Conservation (phyloP, 169 alveolate genomes). For the Eimeria praecox region DNA sequence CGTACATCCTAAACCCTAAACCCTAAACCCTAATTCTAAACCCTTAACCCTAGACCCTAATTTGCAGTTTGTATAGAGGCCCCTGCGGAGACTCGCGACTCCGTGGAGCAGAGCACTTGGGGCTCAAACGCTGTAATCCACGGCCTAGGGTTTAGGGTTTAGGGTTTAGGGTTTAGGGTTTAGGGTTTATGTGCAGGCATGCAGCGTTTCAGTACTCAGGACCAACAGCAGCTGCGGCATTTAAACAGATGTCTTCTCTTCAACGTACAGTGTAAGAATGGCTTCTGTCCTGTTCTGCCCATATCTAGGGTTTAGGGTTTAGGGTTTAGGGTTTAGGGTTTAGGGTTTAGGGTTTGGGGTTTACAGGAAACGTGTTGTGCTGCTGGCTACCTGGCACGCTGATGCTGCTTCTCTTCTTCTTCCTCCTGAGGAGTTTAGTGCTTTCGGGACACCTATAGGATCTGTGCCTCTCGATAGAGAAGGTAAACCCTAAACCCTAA, state of each 20-base stretch:
- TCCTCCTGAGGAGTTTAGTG: constrained; percentile 27
- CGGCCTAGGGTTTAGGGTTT: neutral
- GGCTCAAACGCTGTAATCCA: neutral
- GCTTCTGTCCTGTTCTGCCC: neutral
- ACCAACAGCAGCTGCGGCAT: neutral
- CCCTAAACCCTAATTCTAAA: constrained; percentile 12
- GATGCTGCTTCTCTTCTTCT: neutral
- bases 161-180: neutral
- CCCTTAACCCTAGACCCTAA: constrained; percentile 27
- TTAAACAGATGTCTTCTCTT: neutral
- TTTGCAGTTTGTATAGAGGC: neutral
- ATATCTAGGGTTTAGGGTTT: constrained; percentile 34
- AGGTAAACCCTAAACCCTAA: constrained; percentile 39
- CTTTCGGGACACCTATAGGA: neutral
- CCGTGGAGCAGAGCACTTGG: neutral
- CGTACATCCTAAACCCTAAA: constrained; percentile 20
- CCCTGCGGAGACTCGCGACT: neutral
- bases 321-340: constrained; percentile 38
- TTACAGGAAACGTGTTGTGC: constrained; percentile 33
- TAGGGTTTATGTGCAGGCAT: constrained; percentile 23
- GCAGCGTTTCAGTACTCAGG: constrained; percentile 32
- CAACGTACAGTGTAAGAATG: constrained; percentile 17
- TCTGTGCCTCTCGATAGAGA: constrained; percentile 10
- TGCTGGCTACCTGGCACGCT: constrained; percentile 29
- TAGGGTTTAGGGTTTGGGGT: constrained; percentile 48